Base-by-base conservation (phyloP, 2,329 filamentous ascomycete genomes). In the Dothiorella sarmentorum region DNA sequence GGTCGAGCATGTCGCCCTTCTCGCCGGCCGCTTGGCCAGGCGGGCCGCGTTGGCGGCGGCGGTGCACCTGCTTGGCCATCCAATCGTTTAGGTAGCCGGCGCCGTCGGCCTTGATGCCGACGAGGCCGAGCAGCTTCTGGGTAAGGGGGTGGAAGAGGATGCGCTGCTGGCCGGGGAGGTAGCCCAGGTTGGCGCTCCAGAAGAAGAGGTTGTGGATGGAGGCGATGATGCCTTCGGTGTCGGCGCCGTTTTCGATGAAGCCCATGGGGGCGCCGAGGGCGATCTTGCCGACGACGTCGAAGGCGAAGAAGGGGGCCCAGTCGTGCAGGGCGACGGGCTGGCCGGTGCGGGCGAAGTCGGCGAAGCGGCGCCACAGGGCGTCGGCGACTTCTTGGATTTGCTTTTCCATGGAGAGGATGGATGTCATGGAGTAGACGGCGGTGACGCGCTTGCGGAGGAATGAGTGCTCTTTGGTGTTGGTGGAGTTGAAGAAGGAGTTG, bases 281-380 rank as follows among this genome's bases (percentile, higher is more conserved):
- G 2, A 51, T 7, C 18, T 51, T 18, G 13, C 45, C 31, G 17
- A 51, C 45, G 3, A 51, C 31, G 31, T 51, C 31, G 20, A 37
- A 37, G 18, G 29, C 31, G 20, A 37, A 37, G 20, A 9, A 51
- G 6, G 18, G 13, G 0, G 20, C 31, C 31, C 45, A 37, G 18
- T 35, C 6, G 29, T 11, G 10, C 2, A 82, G 60, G 33, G 77
- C 75, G 1, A 87, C 52, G 3, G 80, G 82, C 47, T 76, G 75
- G 6, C 83, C 67, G 53, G 75, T 79, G 1, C 80, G 82, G 2
- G 77, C 80, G 18, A 86, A 62, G 0, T 83, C 83, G 0, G 84
- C 83, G 7, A 83, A 45, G 10, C 45, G 29, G 3, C 18, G 10
- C 45, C 45, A 51, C 1, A 51, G 17, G 11, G 4, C 11, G 18